Evolutionary conservation across 2,329 filamentous ascomycete genomes (phyloP).

Genomic region (Penicillium glabrum): DNA sequence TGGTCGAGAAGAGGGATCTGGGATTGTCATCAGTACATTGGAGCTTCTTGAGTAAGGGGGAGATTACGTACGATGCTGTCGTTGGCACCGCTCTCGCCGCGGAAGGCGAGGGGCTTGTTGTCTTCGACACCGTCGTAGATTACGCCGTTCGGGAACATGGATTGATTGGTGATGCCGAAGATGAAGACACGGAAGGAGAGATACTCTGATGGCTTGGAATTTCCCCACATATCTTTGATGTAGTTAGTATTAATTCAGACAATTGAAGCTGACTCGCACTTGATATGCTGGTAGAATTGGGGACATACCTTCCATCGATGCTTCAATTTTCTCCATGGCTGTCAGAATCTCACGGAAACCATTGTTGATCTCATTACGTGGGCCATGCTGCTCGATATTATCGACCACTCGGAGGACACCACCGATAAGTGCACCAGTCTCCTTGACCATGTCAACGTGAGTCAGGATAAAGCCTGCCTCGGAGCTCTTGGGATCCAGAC

Average conservation of each 20-base stretch:
- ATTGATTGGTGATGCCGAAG: slow-evolving; percentile 89
- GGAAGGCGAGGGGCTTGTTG: slow-evolving; percentile 71
- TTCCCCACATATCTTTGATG: slow-evolving; percentile 74
- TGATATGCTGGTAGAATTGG: not conserved
- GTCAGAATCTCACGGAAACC: slow-evolving; percentile 62
- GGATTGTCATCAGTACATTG: not conserved
- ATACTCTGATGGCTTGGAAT: slow-evolving; percentile 80
- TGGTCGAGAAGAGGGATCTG: slow-evolving; percentile 84
- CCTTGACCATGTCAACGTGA: slow-evolving; percentile 91
- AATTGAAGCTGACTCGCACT: not conserved
- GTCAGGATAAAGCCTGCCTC: slow-evolving; percentile 96
- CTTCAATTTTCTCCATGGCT: slow-evolving; percentile 70
- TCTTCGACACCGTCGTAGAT: slow-evolving; percentile 82
- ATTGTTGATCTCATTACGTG: slow-evolving; percentile 62
- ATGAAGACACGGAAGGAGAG: slow-evolving; percentile 94
- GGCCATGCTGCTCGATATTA: slow-evolving; percentile 47
- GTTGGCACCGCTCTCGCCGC: slow-evolving; percentile 90
- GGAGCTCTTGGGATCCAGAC: slow-evolving; percentile 80
- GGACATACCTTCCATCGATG: slow-evolving; percentile 69
- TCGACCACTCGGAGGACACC: slow-evolving; percentile 70
- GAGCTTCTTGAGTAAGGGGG: not conserved
- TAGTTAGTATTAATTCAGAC: not conserved
- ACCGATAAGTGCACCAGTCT: slow-evolving; percentile 74
- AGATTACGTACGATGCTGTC: slow-evolving; percentile 70
- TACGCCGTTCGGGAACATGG: slow-evolving; percentile 91